Evolutionary conservation across 1,284 basidiomycete species (phyloP).

Genomic region (Mycena sp.): DNA sequence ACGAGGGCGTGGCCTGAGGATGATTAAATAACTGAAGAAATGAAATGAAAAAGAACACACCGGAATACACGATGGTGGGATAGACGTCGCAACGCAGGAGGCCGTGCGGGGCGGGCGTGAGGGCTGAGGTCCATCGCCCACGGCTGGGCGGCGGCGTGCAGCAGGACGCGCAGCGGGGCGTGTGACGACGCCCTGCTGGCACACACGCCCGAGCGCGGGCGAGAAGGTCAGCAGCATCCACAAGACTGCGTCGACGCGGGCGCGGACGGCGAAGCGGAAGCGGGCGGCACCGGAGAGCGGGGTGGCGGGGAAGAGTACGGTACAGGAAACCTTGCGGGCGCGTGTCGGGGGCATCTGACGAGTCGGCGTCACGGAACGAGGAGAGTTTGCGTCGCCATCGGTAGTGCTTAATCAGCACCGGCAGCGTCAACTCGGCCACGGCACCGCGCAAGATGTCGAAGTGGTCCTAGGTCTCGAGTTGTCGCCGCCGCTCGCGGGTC

Average conservation of each 20-base stretch:
- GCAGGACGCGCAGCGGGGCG: conserved; percentile 11
- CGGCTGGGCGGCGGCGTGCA: conserved; percentile 12
- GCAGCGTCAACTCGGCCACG: no score
- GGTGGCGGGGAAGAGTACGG: neutral
- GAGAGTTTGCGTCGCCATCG: no score
- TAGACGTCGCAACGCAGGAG: conserved; percentile 6
- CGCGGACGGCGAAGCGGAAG: conserved; percentile 2
- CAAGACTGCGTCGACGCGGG: neutral
- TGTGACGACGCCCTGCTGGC: neutral
- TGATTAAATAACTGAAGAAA: no score
- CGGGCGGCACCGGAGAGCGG: conserved; percentile 19
- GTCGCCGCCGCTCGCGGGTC: no score
- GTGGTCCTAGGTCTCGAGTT: no score
- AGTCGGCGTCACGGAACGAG: conserved; percentile 15
- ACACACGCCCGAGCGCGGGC: neutral
- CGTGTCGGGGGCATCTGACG: conserved; percentile 8
- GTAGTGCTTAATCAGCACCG: no score
- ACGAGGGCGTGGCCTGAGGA: conserved; percentile 3
- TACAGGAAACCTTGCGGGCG: conserved; percentile 16
- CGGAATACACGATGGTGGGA: conserved; percentile 11
- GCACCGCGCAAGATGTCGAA: no score
- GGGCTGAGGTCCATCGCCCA: conserved; percentile 3
- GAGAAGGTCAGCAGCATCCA: conserved; percentile 16
- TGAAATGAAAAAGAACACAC: neutral
- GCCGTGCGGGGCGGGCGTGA: neutral